Evolutionary conservation across 345 rosid species (phyloP), one percentile per base, ranked within the genome.

Genomic region (Acer negundo): DNA sequence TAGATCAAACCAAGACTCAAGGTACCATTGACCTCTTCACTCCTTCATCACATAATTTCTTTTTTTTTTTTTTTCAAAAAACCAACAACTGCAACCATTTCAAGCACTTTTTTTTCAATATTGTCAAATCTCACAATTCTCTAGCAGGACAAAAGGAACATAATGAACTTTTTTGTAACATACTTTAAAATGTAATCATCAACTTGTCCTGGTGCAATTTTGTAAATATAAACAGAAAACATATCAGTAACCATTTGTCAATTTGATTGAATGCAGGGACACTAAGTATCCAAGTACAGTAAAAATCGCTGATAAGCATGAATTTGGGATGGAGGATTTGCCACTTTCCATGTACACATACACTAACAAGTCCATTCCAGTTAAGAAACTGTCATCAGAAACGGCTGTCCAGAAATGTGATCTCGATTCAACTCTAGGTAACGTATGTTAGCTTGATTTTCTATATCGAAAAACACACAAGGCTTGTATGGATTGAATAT

Each of bases 271-370:
- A 26, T 84, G 71, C 83, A 86, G 91, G 82, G 75, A 79, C 49
- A 62, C 75, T 17, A 35, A 49, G 58, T 67, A 69, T 62, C 61
- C 78, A 23, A 72, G 28, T 20, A 55, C 80, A 12, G 31, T 62
- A 65, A 75, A 62, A 10, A 22, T 26, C 24, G 42, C 38, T 22
- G 72, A 55, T 22, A 75, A 72, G 73, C 76, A 51, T 24, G 84
- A 75, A 49, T 40, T 70, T 31, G 38, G 65, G 20, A 71, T 44
- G 15, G 80, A 76, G 67, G 84, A 76, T 10, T 16, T 81, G 83
- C 93, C 89, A 20, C 80, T 82, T 73, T 82, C 86, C 80, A 71
- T 77, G 78, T 67, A 65, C 86, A 80, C 85, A 7, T 38, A 23
- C 71, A 19, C 79, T 19, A 74, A 38, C 46, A 81, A 81, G 69